Evolutionary conservation across 176 grass and related monocot genomes (phyloP), one percentile per base, ranked within the genome.

Genomic region (Cocos nucifera): DNA sequence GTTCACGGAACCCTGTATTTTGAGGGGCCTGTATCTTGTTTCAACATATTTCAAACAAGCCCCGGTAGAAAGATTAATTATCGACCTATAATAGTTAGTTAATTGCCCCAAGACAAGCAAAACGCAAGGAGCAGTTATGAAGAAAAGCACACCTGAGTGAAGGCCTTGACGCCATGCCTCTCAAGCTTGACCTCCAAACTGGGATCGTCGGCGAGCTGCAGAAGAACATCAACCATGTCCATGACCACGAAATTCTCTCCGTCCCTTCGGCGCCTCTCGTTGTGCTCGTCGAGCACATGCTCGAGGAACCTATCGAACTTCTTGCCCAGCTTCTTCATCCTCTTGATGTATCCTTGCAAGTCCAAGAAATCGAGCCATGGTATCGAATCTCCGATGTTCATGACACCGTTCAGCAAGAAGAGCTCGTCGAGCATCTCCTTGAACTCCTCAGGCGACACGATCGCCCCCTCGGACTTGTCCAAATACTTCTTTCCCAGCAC

Each of bases 311-410:
- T 51, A 17, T 95, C 86, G 25, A 89, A 89, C 74, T 71, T 79
- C 77, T 79, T 81, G 71, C 83, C 57, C 6, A 95, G 27, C 59
- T 67, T 89, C 85, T 95, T 95, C 86, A 90, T 95, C 75, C 86
- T 23, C 83, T 21, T 79, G 61, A 95, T 79, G 55, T 95, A 95
- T 12, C 90, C 86, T 22, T 95, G 86, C 61, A 95, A 62, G 57
- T 95, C 86, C 10, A 95, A 58, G 74, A 79, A 84, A 61, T 87
- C 71, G 0, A 95, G 75, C 91, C 86, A 87, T 16, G 83, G 91
- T 56, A 95, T 90, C 7, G 80, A 89, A 70, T 95, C 91, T 35
- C 86, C 86, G 63, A 95, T 95, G 80, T 90, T 95, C 60, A 95
- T 71, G 67, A 96, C 86, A 0, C 91, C 86, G 50, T 96, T 96